phyloP scores from a whole-genome alignment of 768 basidiomycete species.

The Albatrellus ellisii region DNA sequence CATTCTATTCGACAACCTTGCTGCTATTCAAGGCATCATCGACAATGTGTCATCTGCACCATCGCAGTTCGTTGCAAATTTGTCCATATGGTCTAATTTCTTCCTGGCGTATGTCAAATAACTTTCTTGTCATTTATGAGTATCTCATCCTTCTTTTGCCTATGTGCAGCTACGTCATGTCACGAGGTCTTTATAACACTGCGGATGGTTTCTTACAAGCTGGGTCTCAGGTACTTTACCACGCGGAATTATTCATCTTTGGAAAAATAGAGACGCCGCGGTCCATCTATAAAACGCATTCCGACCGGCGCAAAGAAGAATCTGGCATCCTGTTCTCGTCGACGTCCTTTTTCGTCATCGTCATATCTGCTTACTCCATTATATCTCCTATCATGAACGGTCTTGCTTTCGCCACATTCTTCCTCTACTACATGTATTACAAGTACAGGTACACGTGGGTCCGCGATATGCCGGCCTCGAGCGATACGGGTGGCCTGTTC shows the following conservation, averaged over 20 bases:
- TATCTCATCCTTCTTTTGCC: background rate
- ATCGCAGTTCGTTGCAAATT: conserved; percentile 53
- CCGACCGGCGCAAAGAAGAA: conserved; percentile 44
- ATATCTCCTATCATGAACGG: conserved; percentile 93
- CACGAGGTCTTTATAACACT: conserved; percentile 70
- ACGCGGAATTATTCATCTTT: conserved; percentile 77
- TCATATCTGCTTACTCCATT: conserved; percentile 71
- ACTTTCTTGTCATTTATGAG: no score
- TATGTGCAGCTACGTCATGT: conserved; percentile 46
- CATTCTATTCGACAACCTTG: no score
- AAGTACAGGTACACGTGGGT: conserved; percentile 37
- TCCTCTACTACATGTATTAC: conserved; percentile 71
- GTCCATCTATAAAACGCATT: conserved; percentile 78
- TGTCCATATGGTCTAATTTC: conserved; percentile 80
- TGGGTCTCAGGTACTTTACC: conserved; percentile 68
- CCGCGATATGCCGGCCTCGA: conserved; percentile 50
- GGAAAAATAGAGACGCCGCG: conserved; percentile 88
- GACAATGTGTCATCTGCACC: conserved; percentile 62
- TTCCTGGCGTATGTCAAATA: conserved; percentile 58
- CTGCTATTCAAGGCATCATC: conserved; percentile 48
- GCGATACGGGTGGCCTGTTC: conserved; percentile 86
- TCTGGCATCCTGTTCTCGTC: conserved; percentile 72
- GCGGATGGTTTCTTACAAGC: conserved; percentile 74
- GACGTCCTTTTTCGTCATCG: conserved; percentile 70
- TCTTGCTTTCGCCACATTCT: conserved; percentile 70